Percentiles rank a stretch among this genome's conserved stretches.
These are phyloP conservation scores for Telfairia occidentalis DNA, from an alignment of 331 rosid species.

Conservation along the genomic window DNA sequence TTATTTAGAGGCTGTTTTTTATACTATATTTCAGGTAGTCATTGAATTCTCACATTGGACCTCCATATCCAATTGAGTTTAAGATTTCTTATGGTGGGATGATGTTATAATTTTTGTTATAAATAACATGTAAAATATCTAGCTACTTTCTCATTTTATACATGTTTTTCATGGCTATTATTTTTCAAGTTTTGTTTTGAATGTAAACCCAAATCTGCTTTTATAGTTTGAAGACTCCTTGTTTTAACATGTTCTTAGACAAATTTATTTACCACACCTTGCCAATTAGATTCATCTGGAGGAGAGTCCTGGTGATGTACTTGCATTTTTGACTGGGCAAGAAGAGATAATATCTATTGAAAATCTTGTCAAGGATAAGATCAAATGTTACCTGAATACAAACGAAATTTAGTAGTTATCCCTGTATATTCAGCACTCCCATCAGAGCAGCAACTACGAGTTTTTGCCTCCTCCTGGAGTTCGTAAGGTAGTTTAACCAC, in stretches of 20 bases:
- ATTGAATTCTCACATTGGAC: background rate
- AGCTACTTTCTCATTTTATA: background rate
- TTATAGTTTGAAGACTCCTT: background rate
- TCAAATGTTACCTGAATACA: constrained; percentile 52
- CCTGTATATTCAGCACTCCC: constrained; percentile 92
- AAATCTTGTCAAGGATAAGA: constrained; percentile 52
- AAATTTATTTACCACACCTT: background rate
- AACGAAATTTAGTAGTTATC: constrained; percentile 35
- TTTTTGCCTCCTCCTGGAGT: constrained; percentile 63
- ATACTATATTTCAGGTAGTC: constrained; percentile 78
- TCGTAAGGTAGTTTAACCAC: constrained; percentile 52
- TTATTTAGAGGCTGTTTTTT: constrained; percentile 57
- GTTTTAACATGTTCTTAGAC: background rate
- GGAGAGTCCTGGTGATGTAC: constrained; percentile 80
- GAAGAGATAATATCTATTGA: constrained; percentile 87
- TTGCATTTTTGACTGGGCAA: constrained; percentile 88
- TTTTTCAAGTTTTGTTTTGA: background rate
- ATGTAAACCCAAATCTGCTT: too few relatives aligned
- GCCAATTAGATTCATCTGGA: constrained; percentile 58
- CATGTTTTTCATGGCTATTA: background rate
- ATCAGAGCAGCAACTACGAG: constrained; percentile 76
- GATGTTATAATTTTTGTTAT: background rate
- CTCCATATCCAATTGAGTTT: background rate
- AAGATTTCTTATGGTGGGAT: background rate
- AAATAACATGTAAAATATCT: background rate